Base-by-base conservation (phyloP, 441 rosid species). In the Gossypium aridum region DNA sequence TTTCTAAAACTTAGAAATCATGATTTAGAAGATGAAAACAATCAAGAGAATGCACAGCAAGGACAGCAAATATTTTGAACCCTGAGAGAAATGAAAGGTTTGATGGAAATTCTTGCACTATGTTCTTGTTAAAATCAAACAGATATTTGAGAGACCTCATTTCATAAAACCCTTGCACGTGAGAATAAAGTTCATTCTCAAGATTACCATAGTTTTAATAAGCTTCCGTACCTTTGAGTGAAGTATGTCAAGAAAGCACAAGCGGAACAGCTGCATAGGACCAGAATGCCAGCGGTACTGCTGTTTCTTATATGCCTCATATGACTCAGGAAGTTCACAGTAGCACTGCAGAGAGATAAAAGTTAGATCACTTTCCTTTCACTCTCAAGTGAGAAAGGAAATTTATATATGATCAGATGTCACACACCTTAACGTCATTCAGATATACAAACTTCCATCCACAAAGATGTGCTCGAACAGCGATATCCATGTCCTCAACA, bases 221-320 rank as follows among this genome's bases (percentile, higher is more conserved):
- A 68, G 16, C 72, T 26, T 23, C 64, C 9, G 22, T 81, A 92
- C 97, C 98, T 92, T 94, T 23, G 98, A 89, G 20, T 87, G 87
- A 70, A 94, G 82, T 62, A 92, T 66, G 83, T 94, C 98, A 55
- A 89, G 0, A 83, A 94, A 94, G 83, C 97, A 94, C 85, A 92
- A 73, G 53, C 97, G 91, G 78, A 94, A 91, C 78, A 94, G 75
- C 54, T 94, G 98, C 98, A 94, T 94, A 14, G 98, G 98, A 83
- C 98, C 98, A 0, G 98, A 94, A 85, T 94, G 98, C 98, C 98
- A 94, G 22, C 97, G 97, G 72, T 94, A 88, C 74, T 94, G 98
- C 85, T 94, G 98, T 83, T 94, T 94, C 61, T 92, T 92, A 87
- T 93, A 93, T 68, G 98, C 98, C 77, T 88, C 98, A 72, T 94